Percentiles rank a stretch among this genome's conserved stretches.
Conservation (phyloP, 2,329 filamentous ascomycete genomes). For the Scedosporium dehoogii region DNA sequence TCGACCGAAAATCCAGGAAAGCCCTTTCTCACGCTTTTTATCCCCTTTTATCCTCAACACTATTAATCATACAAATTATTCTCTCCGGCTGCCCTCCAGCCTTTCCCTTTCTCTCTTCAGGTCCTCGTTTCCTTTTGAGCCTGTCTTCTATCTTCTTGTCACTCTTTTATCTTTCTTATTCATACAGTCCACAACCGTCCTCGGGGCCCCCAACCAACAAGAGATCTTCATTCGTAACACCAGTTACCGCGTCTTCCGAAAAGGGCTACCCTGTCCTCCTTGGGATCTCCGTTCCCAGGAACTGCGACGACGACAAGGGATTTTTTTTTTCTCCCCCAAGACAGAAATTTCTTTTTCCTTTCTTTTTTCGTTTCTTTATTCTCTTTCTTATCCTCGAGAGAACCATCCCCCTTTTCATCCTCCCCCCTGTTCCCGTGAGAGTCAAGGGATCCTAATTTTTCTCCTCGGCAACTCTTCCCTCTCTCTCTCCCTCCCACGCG, state of each 20-base stretch:
- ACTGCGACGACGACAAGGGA: neutral
- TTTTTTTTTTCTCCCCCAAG: neutral
- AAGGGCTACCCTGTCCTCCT: neutral
- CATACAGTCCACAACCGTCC: no score
- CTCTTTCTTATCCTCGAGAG: neutral
- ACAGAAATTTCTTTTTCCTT: neutral
- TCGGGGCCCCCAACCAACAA: neutral
- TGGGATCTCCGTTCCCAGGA: neutral
- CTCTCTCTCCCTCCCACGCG: neutral
- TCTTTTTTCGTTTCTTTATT: neutral
- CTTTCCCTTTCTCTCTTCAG: constrained; percentile 6
- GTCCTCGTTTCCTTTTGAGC: constrained; percentile 6
- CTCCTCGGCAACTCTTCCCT: neutral
- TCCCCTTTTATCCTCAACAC: constrained; percentile 1
- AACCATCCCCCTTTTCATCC: neutral
- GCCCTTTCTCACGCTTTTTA: constrained; percentile 1
- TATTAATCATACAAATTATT: constrained; percentile 1
- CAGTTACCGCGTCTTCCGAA: neutral
- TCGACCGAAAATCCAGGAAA: neutral
- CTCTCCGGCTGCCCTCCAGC: neutral
- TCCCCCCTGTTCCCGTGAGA: neutral
- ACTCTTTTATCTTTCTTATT: constrained; percentile 3
- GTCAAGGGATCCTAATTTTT: neutral
- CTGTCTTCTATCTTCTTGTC: constrained; percentile 1
- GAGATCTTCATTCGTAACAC: neutral